phyloP scores from a whole-genome alignment of 495 filamentous ascomycete genomes.

The Podospora pseudopauciseta region DNA sequence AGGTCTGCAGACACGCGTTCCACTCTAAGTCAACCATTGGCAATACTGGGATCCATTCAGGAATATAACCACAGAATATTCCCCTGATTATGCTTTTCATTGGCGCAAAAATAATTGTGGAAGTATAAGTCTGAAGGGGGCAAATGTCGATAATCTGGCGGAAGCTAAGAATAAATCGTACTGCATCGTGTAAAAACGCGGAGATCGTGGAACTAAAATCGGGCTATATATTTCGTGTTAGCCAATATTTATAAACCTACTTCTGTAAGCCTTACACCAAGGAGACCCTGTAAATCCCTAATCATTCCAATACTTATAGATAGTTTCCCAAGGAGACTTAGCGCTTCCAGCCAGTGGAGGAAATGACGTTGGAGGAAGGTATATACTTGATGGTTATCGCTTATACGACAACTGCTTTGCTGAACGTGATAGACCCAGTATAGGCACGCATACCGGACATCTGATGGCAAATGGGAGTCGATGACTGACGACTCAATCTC shows the following conservation, averaged over 20 bases:
- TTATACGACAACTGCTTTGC: conserved; percentile 25
- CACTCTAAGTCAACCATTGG: neutral
- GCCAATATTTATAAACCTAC: no score
- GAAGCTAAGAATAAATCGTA: no score
- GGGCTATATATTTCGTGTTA: no score
- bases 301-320: conserved; percentile 15
- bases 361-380: conserved; percentile 43
- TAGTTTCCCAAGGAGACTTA: conserved; percentile 34
- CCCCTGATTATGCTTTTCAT: neutral
- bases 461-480: conserved; percentile 26
- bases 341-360: conserved; percentile 33
- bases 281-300: neutral
- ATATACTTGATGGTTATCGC: conserved; percentile 26
- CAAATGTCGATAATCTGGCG: no score
- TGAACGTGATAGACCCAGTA: conserved; percentile 49
- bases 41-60: neutral
- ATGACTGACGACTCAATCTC: conserved; percentile 21
- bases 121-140: no score
- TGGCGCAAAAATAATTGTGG: no score
- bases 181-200: no score
- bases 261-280: neutral
- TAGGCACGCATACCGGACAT: conserved; percentile 35
- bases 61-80: neutral
- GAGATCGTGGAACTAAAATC: no score
- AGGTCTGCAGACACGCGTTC: neutral